Evolutionary conservation across 2,329 filamentous ascomycete genomes (phyloP).

Genomic region (Leptographium radiaticola): DNA sequence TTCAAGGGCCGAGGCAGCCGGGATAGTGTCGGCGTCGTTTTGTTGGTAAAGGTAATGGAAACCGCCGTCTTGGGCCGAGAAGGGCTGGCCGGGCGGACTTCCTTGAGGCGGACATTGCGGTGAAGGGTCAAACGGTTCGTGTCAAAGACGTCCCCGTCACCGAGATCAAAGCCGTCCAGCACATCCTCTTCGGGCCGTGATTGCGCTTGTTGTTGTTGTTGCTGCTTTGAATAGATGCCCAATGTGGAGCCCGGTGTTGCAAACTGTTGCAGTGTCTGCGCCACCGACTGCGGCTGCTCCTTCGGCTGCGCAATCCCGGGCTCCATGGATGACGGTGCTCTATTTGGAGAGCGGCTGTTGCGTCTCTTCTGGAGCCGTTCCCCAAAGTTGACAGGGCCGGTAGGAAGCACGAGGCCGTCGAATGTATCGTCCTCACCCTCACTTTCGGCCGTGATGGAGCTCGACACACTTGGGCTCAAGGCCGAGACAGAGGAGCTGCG

Average conservation of each 20-base stretch:
- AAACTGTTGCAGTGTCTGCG: slow-evolving; percentile 4
- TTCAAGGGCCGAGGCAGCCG: slow-evolving; percentile 65
- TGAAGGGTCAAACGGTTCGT: slow-evolving; percentile 72
- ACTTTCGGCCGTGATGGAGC: slow-evolving; percentile 81
- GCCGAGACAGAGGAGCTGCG: slow-evolving; percentile 80
- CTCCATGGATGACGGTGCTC: slow-evolving; percentile 13
- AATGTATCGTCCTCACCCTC: slow-evolving; percentile 90
- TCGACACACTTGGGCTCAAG: slow-evolving; percentile 84
- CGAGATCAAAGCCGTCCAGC: slow-evolving; percentile 75
- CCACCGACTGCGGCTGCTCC: neutral
- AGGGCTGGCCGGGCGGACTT: slow-evolving; percentile 54
- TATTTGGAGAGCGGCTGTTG: slow-evolving; percentile 43
- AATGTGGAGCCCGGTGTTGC: slow-evolving; percentile 1
- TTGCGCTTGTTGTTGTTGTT: slow-evolving; percentile 6
- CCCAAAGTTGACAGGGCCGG: slow-evolving; percentile 70
- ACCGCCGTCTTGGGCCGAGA: slow-evolving; percentile 61
- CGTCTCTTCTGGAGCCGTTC: slow-evolving; percentile 64
- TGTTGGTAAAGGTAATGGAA: slow-evolving; percentile 84
- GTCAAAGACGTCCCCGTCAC: slow-evolving; percentile 69
- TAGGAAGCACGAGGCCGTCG: slow-evolving; percentile 75
- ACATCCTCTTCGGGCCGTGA: slow-evolving; percentile 53
- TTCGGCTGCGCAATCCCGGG: slow-evolving; percentile 18
- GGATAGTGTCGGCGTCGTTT: slow-evolving; percentile 43
- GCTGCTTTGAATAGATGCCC: slow-evolving; percentile 5
- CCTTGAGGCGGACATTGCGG: slow-evolving; percentile 82